Percentiles rank a stretch among this genome's conserved stretches.
phyloP scores from a whole-genome alignment of 495 filamentous ascomycete genomes.

The Friedmanniomyces simplex region DNA sequence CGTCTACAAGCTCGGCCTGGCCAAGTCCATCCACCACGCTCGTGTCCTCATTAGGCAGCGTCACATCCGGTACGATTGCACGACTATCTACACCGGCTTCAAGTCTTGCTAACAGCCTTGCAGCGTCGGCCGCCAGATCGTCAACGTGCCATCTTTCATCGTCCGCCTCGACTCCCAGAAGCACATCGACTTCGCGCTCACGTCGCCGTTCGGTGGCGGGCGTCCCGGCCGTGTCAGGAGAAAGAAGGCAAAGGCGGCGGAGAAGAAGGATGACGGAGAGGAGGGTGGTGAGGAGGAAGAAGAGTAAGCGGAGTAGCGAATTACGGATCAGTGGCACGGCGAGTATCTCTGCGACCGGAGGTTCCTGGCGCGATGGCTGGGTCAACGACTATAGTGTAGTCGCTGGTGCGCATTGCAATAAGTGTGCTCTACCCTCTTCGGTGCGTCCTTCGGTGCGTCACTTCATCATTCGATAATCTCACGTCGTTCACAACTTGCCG shows the following conservation, averaged over 20 bases:
- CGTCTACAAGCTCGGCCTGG: conserved; percentile 98
- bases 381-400: no score
- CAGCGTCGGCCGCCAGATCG: conserved; percentile 98
- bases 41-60: conserved; percentile 98
- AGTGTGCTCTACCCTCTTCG: no score
- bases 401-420: no score
- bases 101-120: neutral
- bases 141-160: conserved; percentile 98
- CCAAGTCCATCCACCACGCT: conserved; percentile 99
- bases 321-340: neutral
- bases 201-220: conserved; percentile 94
- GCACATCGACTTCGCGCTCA: conserved; percentile 99
- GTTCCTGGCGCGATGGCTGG: neutral
- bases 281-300: conserved; percentile 90
- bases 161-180: conserved; percentile 99
- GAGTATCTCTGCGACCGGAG: no score
- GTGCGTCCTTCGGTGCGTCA: no score
- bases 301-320: conserved; percentile 7
- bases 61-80: conserved; percentile 66
- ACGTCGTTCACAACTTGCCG: no score
- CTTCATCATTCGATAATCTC: no score
- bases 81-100: neutral
- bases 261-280: conserved; percentile 74
- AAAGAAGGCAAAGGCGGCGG: conserved; percentile 97
- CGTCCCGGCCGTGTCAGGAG: conserved; percentile 91